Base-by-base conservation (phyloP, 257 asterid species). In the Solanum dulcamara region DNA sequence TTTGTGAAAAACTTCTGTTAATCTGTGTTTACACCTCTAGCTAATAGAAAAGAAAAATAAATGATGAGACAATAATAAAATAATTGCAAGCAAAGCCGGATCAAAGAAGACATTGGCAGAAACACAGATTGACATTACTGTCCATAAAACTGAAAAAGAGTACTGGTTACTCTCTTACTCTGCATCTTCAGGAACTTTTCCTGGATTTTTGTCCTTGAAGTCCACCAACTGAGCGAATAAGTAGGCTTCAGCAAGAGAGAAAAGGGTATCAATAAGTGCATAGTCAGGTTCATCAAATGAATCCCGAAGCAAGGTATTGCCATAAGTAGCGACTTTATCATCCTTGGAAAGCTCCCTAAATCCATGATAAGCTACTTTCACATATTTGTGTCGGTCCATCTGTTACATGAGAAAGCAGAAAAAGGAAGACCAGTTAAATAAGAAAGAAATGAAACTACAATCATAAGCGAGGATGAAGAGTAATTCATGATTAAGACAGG, bases 331-430 rank as follows among this genome's bases (percentile, higher is more conserved):
- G 62, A 93, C 98, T 93, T 95, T 97, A 35, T 93, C 98, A 89
- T 97, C 98, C 90, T 97, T 97, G 2, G 96, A 90, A 90, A 97
- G 87, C 88, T 95, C 98, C 87, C 86, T 90, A 85, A 94, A 95
- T 85, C 98, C 99, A 91, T 95, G 99, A 89, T 95, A 95, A 83
- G 98, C 98, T 89, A 97, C 97, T 89, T 97, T 97, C 35, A 97
- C 99, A 85, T 95, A 95, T 83, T 97, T 95, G 94, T 97, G 99
- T 50, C 98, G 89, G 86, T 97, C 99, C 99, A 97, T 97, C 98
- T 97, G 90, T 35, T 80, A 85, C 64, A 83, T 44, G 83, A 84
- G 77, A 84, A 84, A 38, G 48, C 9, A 62, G 84, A 72, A 71
- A 22, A 77, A 70, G 46, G 66, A 59, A 75, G 3, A 68, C 51